phyloP scores from a whole-genome alignment of 164 flowering plant species.

The Annona cherimola region DNA sequence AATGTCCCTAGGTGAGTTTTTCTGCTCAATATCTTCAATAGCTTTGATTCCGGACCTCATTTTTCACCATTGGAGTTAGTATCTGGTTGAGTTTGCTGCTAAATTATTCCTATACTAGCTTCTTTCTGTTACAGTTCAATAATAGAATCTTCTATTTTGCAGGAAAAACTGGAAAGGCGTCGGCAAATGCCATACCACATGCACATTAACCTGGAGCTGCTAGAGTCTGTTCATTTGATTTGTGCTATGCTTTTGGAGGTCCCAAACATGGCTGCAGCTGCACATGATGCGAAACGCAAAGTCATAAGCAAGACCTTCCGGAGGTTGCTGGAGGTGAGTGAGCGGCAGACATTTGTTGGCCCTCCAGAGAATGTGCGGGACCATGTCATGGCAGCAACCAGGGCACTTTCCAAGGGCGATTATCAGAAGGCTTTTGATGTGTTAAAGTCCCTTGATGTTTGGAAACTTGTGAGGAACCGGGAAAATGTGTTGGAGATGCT shows the following conservation, averaged over 20 bases:
- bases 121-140: neutral
- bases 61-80: too few species aligned
- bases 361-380: constrained; percentile 95
- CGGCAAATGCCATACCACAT: constrained; percentile 99
- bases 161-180: constrained; percentile 92
- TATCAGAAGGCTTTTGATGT: constrained; percentile 62
- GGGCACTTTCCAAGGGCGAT: constrained; percentile 80
- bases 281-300: constrained; percentile 64
- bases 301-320: constrained; percentile 89
- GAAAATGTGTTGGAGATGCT: constrained; percentile 77
- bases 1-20: too few species aligned
- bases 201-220: constrained; percentile 96
- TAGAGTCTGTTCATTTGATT: constrained; percentile 82
- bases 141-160: constrained; percentile 9
- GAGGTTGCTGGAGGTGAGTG: constrained; percentile 72
- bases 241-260: constrained; percentile 99
- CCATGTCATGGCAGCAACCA: constrained; percentile 87
- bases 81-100: neutral
- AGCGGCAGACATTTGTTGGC: constrained; percentile 80
- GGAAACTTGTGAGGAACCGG: constrained; percentile 66
- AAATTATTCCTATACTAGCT: too few species aligned
- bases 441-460: constrained; percentile 68
- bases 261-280: constrained; percentile 87
- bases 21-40: neutral
- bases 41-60: neutral